phyloP scores from a whole-genome alignment of 768 basidiomycete species.

The Lentinus brumalis region DNA sequence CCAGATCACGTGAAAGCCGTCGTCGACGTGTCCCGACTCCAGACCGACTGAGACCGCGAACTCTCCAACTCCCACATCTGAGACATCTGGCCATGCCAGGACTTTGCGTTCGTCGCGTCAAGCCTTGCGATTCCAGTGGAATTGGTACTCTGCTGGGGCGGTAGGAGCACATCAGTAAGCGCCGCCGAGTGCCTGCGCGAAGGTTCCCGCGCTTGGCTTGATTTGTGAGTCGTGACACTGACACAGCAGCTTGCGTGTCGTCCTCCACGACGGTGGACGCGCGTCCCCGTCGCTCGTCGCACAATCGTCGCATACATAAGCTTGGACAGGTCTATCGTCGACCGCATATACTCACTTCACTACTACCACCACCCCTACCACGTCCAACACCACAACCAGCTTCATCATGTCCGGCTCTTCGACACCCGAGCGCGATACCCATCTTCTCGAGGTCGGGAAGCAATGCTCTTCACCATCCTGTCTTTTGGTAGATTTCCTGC shows the following conservation, averaged over 20 bases:
- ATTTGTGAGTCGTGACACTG: no score
- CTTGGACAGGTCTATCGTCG: not conserved
- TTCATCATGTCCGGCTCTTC: constrained; percentile 33
- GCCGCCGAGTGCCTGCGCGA: constrained; percentile 4
- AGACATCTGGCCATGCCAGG: no score
- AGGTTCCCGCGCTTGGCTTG: constrained; percentile 12
- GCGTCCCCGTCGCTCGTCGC: constrained; percentile 22
- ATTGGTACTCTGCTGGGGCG: no score
- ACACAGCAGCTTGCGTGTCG: constrained; percentile 24
- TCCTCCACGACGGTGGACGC: constrained; percentile 27
- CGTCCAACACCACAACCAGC: no score
- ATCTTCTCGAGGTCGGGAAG: constrained; percentile 66
- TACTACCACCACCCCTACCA: constrained; percentile 2
- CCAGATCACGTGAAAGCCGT: not conserved
- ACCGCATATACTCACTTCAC: constrained; percentile 21
- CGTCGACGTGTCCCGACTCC: not conserved
- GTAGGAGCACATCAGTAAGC: not conserved
- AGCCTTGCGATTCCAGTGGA: no score
- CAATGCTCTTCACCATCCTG: constrained; percentile 73
- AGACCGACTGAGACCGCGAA: no score
- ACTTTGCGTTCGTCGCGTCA: no score
- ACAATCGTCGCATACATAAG: not conserved
- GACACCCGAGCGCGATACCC: constrained; percentile 45
- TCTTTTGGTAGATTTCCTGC: constrained; percentile 78
- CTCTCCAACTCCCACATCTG: no score